Evolutionary conservation across 2,329 filamentous ascomycete species (phyloP), one percentile per base, ranked within the genome.

Genomic region (Cladophialophora psammophila): DNA sequence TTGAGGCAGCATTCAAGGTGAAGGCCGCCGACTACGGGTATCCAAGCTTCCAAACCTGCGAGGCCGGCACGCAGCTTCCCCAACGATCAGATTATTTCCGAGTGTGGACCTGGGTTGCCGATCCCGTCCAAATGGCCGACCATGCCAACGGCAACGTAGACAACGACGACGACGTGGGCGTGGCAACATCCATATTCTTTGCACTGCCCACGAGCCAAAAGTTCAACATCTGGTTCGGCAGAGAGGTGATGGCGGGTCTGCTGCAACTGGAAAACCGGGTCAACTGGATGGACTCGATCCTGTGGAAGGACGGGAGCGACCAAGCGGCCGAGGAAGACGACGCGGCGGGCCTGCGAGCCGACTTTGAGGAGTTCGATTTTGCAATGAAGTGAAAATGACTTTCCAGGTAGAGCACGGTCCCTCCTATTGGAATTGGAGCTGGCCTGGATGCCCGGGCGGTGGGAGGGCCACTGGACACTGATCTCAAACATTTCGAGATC

Each of bases 141-240:
- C 66, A 64, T 31, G 65, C 69, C 38, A 72, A 68, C 59, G 69
- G 66, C 15, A 65, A 61, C 59, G 32, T 36, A 35, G 60, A 60
- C 48, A 35, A 35, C 40, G 45, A 58, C 13, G 56, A 64, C 20
- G 61, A 66, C 15, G 35, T 69, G 15, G 71, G 70, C 1, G 62
- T 63, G 38, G 63, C 68, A 4, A 65, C 58, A 72, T 89, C 88
- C 64, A 82, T 97, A 65, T 84, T 94, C 61, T 87, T 98, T 81
- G 88, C 88, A 6, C 84, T 97, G 8, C 86, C 89, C 66, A 82
- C 88, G 32, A 88, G 87, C 18, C 86, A 91, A 70, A 87, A 90
- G 13, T 98, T 99, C 76, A 93, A 97, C 76, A 80, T 97, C 54
- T 94, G 98, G 76, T 98, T 96, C 75, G 93, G 92, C 3, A 86